phyloP scores from a whole-genome alignment of 208 protist species.

The Acanthamoeba healyi region DNA sequence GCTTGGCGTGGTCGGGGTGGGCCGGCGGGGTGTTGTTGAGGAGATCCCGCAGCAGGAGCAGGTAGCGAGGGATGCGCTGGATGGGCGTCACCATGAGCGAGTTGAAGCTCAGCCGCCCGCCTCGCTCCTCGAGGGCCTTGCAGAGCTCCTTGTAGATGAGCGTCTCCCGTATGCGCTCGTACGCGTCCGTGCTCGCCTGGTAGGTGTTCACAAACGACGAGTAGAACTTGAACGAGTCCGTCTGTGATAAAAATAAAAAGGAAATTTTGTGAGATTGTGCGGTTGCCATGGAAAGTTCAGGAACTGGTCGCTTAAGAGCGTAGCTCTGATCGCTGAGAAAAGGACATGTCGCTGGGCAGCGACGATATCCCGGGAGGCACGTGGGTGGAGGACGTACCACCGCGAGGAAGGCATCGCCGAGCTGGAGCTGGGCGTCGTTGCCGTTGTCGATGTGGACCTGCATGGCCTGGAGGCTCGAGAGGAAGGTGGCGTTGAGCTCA shows the following conservation, averaged over 20 bases:
- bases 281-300: background rate
- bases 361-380: background rate
- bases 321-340: too few relatives aligned
- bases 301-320: background rate
- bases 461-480: background rate
- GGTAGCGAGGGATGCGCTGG: conserved; percentile 5
- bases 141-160: background rate
- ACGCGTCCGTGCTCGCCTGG: conserved; percentile 6
- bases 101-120: background rate
- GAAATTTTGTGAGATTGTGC: too few relatives aligned
- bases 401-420: background rate
- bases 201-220: conserved; percentile 40
- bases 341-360: background rate
- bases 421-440: conserved; percentile 15
- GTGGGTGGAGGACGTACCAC: background rate
- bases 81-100: conserved; percentile 41
- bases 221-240: conserved; percentile 62
- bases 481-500: background rate
- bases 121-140: background rate
- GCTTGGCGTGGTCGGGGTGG: conserved; percentile 44
- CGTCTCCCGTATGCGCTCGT: background rate
- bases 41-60: conserved; percentile 66
- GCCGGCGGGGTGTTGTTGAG: conserved; percentile 47
- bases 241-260: background rate
- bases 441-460: background rate